phyloP scores from a whole-genome alignment of 495 filamentous ascomycete genomes.

The Cercophora sp. region DNA sequence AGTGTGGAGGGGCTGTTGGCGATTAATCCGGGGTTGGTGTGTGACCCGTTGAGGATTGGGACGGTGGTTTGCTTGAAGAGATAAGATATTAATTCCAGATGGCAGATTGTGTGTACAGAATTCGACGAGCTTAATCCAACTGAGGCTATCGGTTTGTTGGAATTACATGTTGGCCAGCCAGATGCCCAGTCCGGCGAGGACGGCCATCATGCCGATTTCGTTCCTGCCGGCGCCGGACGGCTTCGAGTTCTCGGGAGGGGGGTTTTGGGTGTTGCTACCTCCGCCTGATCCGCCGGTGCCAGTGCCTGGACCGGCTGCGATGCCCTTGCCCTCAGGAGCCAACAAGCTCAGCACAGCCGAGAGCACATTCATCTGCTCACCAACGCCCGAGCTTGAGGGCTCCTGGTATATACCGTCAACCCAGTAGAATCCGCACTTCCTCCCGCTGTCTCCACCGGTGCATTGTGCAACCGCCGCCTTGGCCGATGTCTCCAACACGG shows the following conservation, averaged over 20 bases:
- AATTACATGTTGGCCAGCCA: too few species aligned
- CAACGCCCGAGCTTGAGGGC: conserved; percentile 52
- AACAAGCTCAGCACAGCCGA: conserved; percentile 56
- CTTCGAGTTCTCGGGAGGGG: too few species aligned
- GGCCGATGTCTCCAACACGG: conserved; percentile 57
- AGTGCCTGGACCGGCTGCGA: not conserved
- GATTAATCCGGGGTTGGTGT: conserved; percentile 10
- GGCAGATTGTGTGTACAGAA: too few species aligned
- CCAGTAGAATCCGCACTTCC: conserved; percentile 24
- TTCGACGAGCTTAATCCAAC: too few species aligned
- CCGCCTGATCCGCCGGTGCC: not conserved
- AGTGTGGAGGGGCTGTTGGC: conserved; percentile 7
- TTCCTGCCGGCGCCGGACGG: too few species aligned
- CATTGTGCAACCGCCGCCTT: conserved; percentile 65
- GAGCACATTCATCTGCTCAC: conserved; percentile 66
- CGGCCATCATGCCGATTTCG: too few species aligned
- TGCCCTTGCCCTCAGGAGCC: conserved; percentile 14
- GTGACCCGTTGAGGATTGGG: conserved; percentile 13
- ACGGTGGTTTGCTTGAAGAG: conserved; percentile 9
- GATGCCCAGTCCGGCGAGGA: too few species aligned
- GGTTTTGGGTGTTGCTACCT: too few species aligned
- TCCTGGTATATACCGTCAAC: conserved; percentile 52
- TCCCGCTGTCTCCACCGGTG: conserved; percentile 36
- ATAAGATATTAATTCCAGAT: too few species aligned
- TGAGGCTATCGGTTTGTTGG: too few species aligned